Conservation (phyloP, 129 eudicot genomes). For the Flaveria brownii region DNA sequence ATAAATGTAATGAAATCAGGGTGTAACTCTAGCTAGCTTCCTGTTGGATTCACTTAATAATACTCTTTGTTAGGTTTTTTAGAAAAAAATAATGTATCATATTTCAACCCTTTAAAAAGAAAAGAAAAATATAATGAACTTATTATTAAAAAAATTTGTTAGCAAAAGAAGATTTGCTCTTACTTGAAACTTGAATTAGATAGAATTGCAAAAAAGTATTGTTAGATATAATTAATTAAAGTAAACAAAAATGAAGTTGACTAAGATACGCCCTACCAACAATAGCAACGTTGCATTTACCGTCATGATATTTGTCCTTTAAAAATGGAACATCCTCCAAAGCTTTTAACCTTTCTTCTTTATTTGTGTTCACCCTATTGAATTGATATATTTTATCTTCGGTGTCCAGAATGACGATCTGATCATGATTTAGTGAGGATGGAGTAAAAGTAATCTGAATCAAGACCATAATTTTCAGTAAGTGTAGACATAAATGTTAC, state of each 20-base stretch:
- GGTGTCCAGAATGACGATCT: slow-evolving; percentile 77
- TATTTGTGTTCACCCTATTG: slow-evolving; percentile 75
- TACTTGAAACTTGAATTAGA: not conserved
- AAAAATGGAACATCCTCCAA: slow-evolving; percentile 73
- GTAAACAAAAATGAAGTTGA: slow-evolving; percentile 17
- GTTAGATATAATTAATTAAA: not conserved
- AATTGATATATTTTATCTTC: slow-evolving; percentile 76
- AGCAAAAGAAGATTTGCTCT: not conserved
- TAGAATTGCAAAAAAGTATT: not conserved
- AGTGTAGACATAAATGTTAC: not conserved
- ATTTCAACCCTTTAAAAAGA: not conserved
- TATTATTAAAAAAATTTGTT: not conserved
- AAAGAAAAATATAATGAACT: not conserved
- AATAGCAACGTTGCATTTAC: slow-evolving; percentile 82
- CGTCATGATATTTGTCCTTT: slow-evolving; percentile 78
- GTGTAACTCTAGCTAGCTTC: no score
- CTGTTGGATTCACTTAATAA: no score
- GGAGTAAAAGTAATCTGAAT: slow-evolving; percentile 73
- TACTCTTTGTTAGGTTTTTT: no score
- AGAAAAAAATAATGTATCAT: not conserved
- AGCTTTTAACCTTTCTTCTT: slow-evolving; percentile 82
- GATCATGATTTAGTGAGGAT: slow-evolving; percentile 83
- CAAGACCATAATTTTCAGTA: slow-evolving; percentile 14
- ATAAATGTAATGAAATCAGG: no score
- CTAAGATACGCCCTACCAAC: slow-evolving; percentile 59